Percentiles rank a stretch among this genome's conserved stretches.
phyloP scores from a whole-genome alignment of 495 filamentous ascomycete species.

The Aspergillus saccharolyticus region DNA sequence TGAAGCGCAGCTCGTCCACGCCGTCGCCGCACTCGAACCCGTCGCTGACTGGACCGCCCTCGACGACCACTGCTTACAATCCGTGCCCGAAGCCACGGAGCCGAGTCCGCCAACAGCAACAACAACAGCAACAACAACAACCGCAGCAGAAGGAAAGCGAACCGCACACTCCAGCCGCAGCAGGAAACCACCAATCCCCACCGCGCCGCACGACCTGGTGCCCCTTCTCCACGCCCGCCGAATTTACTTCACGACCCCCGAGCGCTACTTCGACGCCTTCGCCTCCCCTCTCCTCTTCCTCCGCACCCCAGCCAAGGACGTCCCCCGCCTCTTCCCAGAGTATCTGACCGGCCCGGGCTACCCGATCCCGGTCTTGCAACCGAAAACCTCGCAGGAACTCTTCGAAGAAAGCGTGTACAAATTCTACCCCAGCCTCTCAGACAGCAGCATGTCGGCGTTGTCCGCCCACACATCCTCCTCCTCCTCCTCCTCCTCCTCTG shows the following conservation, averaged over 20 bases:
- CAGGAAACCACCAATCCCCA: neutral
- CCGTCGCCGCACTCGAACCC: conserved; percentile 32
- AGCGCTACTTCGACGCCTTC: conserved; percentile 53
- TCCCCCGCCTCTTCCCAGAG: conserved; percentile 30
- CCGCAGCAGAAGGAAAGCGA: neutral
- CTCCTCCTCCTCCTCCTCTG: too few relatives aligned
- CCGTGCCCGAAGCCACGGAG: neutral
- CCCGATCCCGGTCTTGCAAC: conserved; percentile 27
- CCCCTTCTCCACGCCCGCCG: conserved; percentile 36
- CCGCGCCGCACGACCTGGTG: conserved; percentile 30
- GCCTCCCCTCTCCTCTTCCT: conserved; percentile 57
- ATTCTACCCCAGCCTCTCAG: neutral
- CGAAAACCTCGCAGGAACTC: neutral
- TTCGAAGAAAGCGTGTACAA: neutral
- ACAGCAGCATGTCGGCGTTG: neutral
- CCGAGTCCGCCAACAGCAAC: neutral
- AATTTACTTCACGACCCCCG: conserved; percentile 41
- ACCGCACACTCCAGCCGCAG: neutral
- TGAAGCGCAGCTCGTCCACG: conserved; percentile 42
- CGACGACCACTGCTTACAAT: conserved; percentile 31
- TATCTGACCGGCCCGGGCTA: conserved; percentile 36
- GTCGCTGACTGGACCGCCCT: conserved; percentile 40
- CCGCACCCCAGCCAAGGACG: conserved; percentile 41
- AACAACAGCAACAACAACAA: neutral
- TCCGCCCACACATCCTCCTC: too few relatives aligned